Evolutionary conservation across 192 early-diverging fungal species (phyloP), one percentile per base, ranked within the genome.

Genomic region (Gryganskiella cystojenkinii): DNA sequence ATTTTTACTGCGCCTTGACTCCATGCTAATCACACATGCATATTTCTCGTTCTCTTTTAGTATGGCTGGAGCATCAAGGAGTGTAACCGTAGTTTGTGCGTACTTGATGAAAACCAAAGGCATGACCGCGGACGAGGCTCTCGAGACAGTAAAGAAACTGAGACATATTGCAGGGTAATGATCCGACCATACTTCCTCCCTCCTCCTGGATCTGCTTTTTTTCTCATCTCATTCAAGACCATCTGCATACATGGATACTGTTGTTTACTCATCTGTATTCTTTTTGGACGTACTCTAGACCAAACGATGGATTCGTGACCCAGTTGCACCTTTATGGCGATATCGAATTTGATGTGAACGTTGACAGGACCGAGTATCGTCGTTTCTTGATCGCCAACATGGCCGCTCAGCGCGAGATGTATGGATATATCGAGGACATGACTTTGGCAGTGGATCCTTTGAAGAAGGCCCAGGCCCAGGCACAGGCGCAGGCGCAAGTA

Each of bases 81-180:
- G 90, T 62, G 89, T 85, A 22, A 83, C 92, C 0, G 71, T 91
- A 24, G 72, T 87, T 1, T 84, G 85, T 2, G 91, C 92, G 11
- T 94, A 89, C 66, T 47, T 93, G 53, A 93, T 94, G 92, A 82
- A 84, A 58, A 73, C 57, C 8, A 68, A 84, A 56, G 61, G 64
- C 2, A 73, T 91, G 20, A 62, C 80, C 2, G 57, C 76, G 0
- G 74, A 73, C 27, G 72, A 90, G 27, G 91, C 92, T 6, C 52
- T 92, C 34, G 50, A 34, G 1, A 10, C 28, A 10, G 56, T 89
- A 19, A 74, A 81, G 54, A 55, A 64, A 24, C 72, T 66, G 61
- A 76, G 85, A 22, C 73, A 60, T 10, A 81, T 85, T 80, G 82
- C 86, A 19, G 68, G 80, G 80, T 81, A 81, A 45, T 53, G 56